These are phyloP conservation scores for Cenococcum geophilum DNA, from an alignment of 495 filamentous ascomycete genomes.

Conservation along the genomic window DNA sequence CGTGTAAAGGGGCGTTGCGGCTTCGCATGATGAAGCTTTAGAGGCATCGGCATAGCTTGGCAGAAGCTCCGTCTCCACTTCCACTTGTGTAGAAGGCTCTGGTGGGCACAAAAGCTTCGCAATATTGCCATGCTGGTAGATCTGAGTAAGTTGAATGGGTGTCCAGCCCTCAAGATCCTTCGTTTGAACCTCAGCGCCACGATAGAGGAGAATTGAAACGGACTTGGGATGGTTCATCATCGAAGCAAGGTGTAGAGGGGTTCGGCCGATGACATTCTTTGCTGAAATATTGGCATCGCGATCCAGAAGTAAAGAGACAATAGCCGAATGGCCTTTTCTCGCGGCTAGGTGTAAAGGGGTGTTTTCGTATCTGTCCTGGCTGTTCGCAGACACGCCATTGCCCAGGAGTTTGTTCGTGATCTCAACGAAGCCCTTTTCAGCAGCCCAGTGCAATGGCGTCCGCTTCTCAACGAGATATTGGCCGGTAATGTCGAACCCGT, in stretches of 20 bases:
- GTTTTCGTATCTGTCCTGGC: background rate
- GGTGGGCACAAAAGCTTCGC: too few relatives aligned
- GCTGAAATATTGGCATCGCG: background rate
- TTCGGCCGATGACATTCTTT: background rate
- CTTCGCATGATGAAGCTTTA: too few relatives aligned
- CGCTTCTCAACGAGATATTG: constrained; percentile 8
- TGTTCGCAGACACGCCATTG: background rate
- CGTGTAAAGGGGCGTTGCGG: too few relatives aligned
- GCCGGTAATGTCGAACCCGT: constrained; percentile 4
- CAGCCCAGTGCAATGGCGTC: constrained; percentile 10
- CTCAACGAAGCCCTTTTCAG: constrained; percentile 1
- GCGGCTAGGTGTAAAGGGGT: constrained; percentile 7
- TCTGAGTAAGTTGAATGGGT: background rate
- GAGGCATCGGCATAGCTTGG: too few relatives aligned
- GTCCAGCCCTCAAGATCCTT: background rate
- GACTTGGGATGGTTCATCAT: background rate
- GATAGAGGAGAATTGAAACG: background rate
- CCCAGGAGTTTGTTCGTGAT: background rate
- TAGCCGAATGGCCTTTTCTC: background rate
- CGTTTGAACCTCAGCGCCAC: background rate
- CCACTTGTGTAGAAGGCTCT: too few relatives aligned
- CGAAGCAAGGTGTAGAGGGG: background rate
- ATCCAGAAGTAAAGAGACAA: background rate
- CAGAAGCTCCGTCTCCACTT: too few relatives aligned
- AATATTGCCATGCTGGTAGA: background rate